Conservation (phyloP, 2,329 filamentous ascomycete genomes). For the Teratosphaeria viscida region DNA sequence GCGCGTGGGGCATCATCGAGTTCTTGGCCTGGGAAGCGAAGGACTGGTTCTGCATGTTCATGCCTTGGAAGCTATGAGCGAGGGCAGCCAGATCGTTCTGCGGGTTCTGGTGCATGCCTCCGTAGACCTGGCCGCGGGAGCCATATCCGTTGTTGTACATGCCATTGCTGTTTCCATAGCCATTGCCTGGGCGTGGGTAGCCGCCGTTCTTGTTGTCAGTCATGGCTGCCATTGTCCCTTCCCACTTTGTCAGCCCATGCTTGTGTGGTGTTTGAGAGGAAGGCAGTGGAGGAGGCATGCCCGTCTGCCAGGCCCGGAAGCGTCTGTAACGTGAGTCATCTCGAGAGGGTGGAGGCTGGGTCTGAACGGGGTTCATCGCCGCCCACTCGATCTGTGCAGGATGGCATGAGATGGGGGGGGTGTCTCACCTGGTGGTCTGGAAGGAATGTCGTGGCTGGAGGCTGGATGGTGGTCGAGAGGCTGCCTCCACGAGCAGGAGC, state of each 20-base stretch:
- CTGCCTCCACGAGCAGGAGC: not conserved
- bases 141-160: slow-evolving; percentile 21
- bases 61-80: slow-evolving; percentile 31
- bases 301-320: not conserved
- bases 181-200: slow-evolving; percentile 21
- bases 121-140: slow-evolving; percentile 21
- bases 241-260: not conserved
- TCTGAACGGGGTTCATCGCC: not conserved
- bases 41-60: slow-evolving; percentile 26
- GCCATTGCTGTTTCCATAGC: slow-evolving; percentile 20
- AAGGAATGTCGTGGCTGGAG: not conserved
- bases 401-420: not conserved
- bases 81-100: slow-evolving; percentile 25
- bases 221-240: slow-evolving; percentile 23
- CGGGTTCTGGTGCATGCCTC: slow-evolving; percentile 23
- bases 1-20: slow-evolving; percentile 20
- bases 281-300: not conserved
- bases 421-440: not conserved
- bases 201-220: slow-evolving; percentile 22
- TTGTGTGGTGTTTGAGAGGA: not conserved
- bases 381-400: not conserved
- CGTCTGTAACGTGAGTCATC: not conserved
- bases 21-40: slow-evolving; percentile 27
- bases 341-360: not conserved
- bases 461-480: not conserved